Base-by-base conservation (phyloP, 768 basidiomycete genomes). In the Boletus speciosus region DNA sequence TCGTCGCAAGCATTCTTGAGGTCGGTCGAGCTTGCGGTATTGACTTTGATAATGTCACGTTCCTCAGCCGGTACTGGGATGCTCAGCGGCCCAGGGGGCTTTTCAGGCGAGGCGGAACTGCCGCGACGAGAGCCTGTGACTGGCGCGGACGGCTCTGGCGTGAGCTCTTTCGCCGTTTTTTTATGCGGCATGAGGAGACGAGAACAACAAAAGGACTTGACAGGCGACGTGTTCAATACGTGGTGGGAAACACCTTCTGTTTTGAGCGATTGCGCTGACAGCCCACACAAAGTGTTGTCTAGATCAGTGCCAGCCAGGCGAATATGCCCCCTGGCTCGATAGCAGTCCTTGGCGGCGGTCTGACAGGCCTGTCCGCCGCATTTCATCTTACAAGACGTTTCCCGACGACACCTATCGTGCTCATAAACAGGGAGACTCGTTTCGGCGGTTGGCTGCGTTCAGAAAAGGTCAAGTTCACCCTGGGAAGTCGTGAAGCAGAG, bases 391-490 rank as follows among this genome's bases (percentile, higher is more conserved):
- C 88, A 10, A 74, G 85, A 49, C 77, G 79, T 6, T 86, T 88
- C 58, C 85, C 88, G 0, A 59, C 67, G 10, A 61, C 80, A 1
- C 74, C 71, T 9, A 81, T 97, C 54, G 80, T 83, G 1, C 63
- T 98, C 12, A 58, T 95, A 27, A 94, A 98, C 61, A 81, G 76
- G 57, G 71, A 81, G 8, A 46, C 70, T 1, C 75, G 82, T 2
- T 68, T 88, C 5, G 96, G 96, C 12, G 96, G 96, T n/a, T 98
- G 94, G 95, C 80, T 93, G 1, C 76, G 73, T 49, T 88, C 81
- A 46, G 78, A 83, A 52, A 77, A 78, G 16, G 75, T 86, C 21
- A 59, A 71, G 8, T 59, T 89, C 9, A 64, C 70, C 5, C 48
- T 59, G 40, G 59, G 67, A 31, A 39, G 43, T 8, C 67, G 54